Conservation (phyloP, 768 basidiomycete species). For the Amanita pseudoporphyria region DNA sequence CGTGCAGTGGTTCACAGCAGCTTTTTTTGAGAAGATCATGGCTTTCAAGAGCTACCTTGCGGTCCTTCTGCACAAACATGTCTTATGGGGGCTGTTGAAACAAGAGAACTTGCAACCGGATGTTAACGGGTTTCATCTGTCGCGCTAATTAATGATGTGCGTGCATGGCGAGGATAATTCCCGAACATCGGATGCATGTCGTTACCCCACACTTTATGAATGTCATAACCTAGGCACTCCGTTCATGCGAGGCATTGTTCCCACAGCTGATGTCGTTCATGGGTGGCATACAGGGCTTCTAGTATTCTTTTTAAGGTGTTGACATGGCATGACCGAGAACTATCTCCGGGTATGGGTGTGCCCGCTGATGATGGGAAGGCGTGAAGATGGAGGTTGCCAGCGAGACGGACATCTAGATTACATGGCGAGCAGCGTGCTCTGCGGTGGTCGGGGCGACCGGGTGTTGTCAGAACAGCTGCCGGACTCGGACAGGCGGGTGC, state of each 20-base stretch:
- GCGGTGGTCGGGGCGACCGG: not conserved
- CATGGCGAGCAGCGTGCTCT: no score
- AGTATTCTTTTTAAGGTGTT: no score
- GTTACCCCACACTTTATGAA: conserved; percentile 12
- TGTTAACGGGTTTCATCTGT: no score
- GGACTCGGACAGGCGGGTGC: not conserved
- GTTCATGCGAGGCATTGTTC: conserved; percentile 14
- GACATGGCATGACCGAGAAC: no score
- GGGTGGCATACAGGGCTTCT: no score
- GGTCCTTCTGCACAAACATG: conserved; percentile 10
- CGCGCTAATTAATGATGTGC: conserved; percentile 14
- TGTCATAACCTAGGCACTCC: conserved; percentile 14
- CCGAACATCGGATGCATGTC: not conserved
- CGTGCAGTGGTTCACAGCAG: conserved; percentile 13
- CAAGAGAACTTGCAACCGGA: conserved; percentile 15
- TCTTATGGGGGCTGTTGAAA: conserved; percentile 16
- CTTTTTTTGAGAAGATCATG: conserved; percentile 19
- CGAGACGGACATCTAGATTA: no score
- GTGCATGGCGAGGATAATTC: conserved; percentile 14
- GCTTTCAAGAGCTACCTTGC: conserved; percentile 17
- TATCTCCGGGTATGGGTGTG: no score
- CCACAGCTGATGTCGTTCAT: no score
- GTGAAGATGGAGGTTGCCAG: conserved; percentile 1
- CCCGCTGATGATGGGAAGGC: no score
- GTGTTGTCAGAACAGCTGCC: not conserved